Percentiles rank a stretch among this genome's conserved stretches.
phyloP scores from a whole-genome alignment of 352 stramenopile species.

The Globisporangium irregulare region DNA sequence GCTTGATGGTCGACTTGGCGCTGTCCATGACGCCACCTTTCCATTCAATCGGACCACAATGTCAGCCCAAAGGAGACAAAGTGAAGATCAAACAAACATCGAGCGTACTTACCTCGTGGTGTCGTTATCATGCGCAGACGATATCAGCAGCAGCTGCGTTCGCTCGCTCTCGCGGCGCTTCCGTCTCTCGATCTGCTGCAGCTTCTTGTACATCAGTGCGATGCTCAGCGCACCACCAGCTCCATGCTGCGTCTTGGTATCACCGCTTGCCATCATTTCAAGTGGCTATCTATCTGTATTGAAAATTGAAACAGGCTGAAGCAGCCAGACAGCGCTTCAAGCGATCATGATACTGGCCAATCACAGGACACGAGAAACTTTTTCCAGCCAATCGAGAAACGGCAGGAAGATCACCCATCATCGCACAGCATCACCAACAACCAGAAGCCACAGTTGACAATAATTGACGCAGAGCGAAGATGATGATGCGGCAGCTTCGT shows the following conservation, averaged over 20 bases:
- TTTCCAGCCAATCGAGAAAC: background rate
- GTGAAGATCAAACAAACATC: background rate
- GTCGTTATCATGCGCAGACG: background rate
- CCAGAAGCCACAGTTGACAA: background rate
- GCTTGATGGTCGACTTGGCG: background rate
- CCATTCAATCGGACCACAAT: background rate
- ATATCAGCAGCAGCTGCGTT: background rate
- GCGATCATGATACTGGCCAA: background rate
- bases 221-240: background rate
- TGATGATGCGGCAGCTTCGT: constrained; percentile 5
- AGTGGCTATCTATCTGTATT: background rate
- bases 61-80: background rate
- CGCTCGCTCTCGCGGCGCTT: background rate
- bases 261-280: background rate
- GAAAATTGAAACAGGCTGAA: no score
- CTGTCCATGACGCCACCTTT: background rate
- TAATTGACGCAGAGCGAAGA: background rate
- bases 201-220: background rate
- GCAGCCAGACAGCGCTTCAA: background rate
- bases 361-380: background rate
- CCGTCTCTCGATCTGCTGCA: background rate
- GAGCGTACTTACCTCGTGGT: background rate
- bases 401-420: background rate
- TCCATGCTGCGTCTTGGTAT: background rate
- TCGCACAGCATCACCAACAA: background rate